Evolutionary conservation across 2,329 filamentous ascomycete genomes (phyloP).

Genomic region (Penicillium sp.): DNA sequence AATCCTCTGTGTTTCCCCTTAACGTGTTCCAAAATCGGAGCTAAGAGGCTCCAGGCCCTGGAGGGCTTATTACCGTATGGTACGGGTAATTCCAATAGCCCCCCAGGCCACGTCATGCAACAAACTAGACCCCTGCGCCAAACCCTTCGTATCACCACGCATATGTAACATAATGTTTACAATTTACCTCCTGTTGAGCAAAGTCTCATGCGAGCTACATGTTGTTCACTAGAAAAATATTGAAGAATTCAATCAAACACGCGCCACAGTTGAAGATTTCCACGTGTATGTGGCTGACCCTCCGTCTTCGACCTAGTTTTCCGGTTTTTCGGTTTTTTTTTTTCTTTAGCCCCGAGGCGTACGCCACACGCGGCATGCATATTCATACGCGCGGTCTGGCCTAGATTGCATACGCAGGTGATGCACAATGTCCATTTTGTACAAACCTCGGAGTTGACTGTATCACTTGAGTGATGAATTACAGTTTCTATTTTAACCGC

Average conservation of each 20-base stretch:
- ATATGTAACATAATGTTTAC: background rate
- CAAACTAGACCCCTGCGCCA: background rate
- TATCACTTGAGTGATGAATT: background rate
- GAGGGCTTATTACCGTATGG: background rate
- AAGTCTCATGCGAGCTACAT: background rate
- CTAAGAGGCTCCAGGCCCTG: background rate
- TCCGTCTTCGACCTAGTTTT: background rate
- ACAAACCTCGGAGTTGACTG: background rate
- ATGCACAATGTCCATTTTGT: background rate
- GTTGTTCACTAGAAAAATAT: too few relatives aligned
- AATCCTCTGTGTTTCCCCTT: background rate
- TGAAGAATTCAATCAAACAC: background rate
- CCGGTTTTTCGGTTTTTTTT: background rate
- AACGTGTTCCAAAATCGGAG: background rate
- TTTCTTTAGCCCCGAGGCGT: background rate
- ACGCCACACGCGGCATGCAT: background rate
- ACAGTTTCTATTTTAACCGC: background rate
- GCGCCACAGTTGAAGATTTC: background rate
- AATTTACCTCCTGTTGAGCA: background rate
- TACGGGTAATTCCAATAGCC: slow-evolving; percentile 9
- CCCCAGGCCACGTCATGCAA: slow-evolving; percentile 14
- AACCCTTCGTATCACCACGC: background rate
- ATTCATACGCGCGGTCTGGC: background rate
- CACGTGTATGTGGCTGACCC: background rate
- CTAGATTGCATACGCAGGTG: background rate